These are phyloP conservation scores for Hypoxylon sp. DNA, from an alignment of 2,329 filamentous ascomycete species.

Conservation along the genomic window DNA sequence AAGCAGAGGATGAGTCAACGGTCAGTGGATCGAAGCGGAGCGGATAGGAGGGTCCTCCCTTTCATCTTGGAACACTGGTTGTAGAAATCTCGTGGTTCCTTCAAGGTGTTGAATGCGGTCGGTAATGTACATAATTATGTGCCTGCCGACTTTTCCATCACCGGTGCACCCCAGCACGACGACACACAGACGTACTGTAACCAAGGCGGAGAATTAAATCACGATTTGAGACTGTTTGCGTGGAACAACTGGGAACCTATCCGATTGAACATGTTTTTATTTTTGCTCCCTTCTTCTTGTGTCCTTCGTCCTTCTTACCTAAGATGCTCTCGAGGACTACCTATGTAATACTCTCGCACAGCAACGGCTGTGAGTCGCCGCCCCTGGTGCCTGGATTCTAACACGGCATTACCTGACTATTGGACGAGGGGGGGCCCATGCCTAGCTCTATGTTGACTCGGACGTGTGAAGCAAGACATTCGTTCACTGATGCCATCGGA, in stretches of 20 bases:
- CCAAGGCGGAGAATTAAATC: slow-evolving; percentile 38
- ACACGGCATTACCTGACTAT: too few relatives aligned
- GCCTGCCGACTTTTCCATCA: slow-evolving; percentile 6
- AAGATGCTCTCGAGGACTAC: slow-evolving; percentile 22
- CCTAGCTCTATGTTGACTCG: slow-evolving; percentile 33
- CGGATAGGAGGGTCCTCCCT: slow-evolving; percentile 19
- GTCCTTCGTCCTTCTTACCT: slow-evolving; percentile 21
- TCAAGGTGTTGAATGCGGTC: slow-evolving; percentile 10
- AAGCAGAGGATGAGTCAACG: slow-evolving; percentile 38
- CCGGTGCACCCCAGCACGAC: slow-evolving; percentile 24
- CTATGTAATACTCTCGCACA: slow-evolving; percentile 27
- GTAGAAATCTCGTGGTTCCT: slow-evolving; percentile 9
- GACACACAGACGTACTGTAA: slow-evolving; percentile 20
- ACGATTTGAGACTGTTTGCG: slow-evolving; percentile 37
- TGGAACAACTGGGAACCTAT: slow-evolving; percentile 32
- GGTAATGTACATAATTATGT: slow-evolving; percentile 4
- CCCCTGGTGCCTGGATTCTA: slow-evolving; percentile 40
- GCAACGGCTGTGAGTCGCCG: slow-evolving; percentile 34
- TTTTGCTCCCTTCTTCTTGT: too few relatives aligned
- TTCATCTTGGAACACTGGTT: slow-evolving; percentile 9
- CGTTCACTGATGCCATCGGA: slow-evolving; percentile 36
- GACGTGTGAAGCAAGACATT: slow-evolving; percentile 34
- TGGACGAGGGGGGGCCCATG: slow-evolving; percentile 26
- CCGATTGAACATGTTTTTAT: slow-evolving; percentile 29
- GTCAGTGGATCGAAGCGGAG: slow-evolving; percentile 34